Percentiles rank a stretch among this genome's conserved stretches.
Conservation (phyloP, 2,329 filamentous ascomycete genomes). For the Aureobasidium melanogenum region DNA sequence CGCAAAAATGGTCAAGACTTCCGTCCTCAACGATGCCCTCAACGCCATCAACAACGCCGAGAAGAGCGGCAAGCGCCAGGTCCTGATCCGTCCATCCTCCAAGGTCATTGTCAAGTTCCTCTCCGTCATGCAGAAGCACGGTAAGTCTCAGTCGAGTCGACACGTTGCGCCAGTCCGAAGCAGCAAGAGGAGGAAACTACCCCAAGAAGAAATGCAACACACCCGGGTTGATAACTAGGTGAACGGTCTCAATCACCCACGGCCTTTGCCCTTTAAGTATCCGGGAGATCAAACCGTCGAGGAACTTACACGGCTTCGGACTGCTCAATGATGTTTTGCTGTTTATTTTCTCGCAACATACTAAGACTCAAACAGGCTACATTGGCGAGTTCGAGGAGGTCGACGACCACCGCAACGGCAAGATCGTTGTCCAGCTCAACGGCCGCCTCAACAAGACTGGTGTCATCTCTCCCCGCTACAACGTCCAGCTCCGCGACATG, state of each 20-base stretch:
- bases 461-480: constrained; percentile 99
- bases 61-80: constrained; percentile 99
- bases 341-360: constrained; percentile 92
- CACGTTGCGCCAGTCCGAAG: constrained; percentile 2
- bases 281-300: constrained; percentile 75
- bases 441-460: constrained; percentile 97
- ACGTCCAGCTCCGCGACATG: constrained; percentile 92
- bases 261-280: constrained; percentile 99
- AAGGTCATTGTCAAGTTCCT: constrained; percentile 99
- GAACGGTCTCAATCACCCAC: constrained; percentile 71
- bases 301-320: constrained; percentile 97
- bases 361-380: constrained; percentile 66
- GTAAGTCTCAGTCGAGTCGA: constrained; percentile 49
- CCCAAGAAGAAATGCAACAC: constrained; percentile 21
- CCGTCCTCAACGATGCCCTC: constrained; percentile 88
- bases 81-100: constrained; percentile 93
- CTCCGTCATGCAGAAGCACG: constrained; percentile 98
- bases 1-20: constrained; percentile 97
- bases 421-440: constrained; percentile 99
- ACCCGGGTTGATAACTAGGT: constrained; percentile 99
- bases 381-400: constrained; percentile 99
- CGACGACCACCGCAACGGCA: constrained; percentile 98
- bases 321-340: constrained; percentile 65
- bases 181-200: constrained; percentile 16
- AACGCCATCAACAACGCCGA: constrained; percentile 99